Base-by-base conservation (phyloP, 2,329 filamentous ascomycete species). In the Metarhizium guizhouense region DNA sequence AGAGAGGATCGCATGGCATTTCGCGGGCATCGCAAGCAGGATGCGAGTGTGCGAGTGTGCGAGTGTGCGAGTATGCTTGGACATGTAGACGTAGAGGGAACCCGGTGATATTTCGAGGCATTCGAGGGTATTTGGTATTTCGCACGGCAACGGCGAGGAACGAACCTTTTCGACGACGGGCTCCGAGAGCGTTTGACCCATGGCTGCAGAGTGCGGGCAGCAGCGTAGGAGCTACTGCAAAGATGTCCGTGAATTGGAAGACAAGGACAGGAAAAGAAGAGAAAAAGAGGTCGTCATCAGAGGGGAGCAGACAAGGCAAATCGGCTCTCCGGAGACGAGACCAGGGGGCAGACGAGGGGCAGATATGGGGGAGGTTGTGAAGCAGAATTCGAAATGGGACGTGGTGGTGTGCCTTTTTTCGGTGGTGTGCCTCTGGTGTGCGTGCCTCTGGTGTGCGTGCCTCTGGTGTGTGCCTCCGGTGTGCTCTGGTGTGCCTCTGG, bases 101-200 rank as follows among this genome's bases (percentile, higher is more conserved):
- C 6, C 5, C 38, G 14, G 38, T 3, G 38, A 25, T 25, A 25
- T 25, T 25, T 25, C 25, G 25, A 13, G 14, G 38, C 5, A 40
- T 13, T 40, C 42, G 42, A 20, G 42, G 42, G 11, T 20, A 45
- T 13, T 40, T 5, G 38, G 13, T 16, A 40, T 40, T 40, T 11
- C 32, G 32, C 32, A 34, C 32, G 32, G 10, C 32, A 11, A 11
- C 38, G 38, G 14, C 11, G 11, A 40, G 14, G 7, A 58, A 67
- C 69, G 62, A 62, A 99, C 94, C 92, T 99, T 99, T 72, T 97
- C 94, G 74, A 96, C 88, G 69, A 99, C 92, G 68, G 94, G 94
- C 81, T 99, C 94, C 69, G 93, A 97, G 71, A 99, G 86, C 75
- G 94, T 99, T 82, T 99, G 94, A 83, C 94, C 94, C 94, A 99